Percentiles rank a stretch among this genome's conserved stretches.
phyloP scores from a whole-genome alignment of 345 rosid species.

The Theobroma cacao region DNA sequence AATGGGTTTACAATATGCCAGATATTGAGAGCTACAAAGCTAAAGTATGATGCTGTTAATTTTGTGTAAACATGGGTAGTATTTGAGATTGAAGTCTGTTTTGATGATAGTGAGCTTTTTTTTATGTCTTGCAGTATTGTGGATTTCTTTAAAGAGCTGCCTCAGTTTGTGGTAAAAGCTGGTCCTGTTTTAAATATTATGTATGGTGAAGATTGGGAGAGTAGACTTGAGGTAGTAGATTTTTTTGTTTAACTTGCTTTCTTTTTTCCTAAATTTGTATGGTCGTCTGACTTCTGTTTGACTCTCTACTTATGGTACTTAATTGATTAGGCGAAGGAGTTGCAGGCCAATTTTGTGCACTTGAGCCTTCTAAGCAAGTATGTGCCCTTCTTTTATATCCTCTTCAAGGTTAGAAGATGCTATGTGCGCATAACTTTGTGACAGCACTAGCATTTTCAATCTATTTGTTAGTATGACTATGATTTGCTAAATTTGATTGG shows the following conservation, averaged over 20 bases:
- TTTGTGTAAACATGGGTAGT: constrained; percentile 3
- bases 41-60: constrained; percentile 50
- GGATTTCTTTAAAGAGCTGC: constrained; percentile 86
- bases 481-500: background rate
- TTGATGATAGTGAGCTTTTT: background rate
- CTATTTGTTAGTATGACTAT: background rate
- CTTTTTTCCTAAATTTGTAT: background rate
- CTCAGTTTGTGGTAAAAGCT: constrained; percentile 84
- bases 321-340: constrained; percentile 67
- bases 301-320: constrained; percentile 10
- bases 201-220: constrained; percentile 86
- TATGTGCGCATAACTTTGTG: background rate
- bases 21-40: constrained; percentile 65
- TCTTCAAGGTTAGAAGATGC: background rate
- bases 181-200: constrained; percentile 57
- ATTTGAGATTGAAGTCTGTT: background rate
- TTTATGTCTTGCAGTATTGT: constrained; percentile 50
- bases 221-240: constrained; percentile 71
- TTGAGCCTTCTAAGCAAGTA: constrained; percentile 85
- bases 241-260: background rate
- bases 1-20: constrained; percentile 59
- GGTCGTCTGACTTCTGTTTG: constrained; percentile 1
- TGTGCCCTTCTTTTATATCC: constrained; percentile 16
- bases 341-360: constrained; percentile 84
- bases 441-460: background rate